Conservation (phyloP, 345 rosid species). For the Gossypium turneri region DNA sequence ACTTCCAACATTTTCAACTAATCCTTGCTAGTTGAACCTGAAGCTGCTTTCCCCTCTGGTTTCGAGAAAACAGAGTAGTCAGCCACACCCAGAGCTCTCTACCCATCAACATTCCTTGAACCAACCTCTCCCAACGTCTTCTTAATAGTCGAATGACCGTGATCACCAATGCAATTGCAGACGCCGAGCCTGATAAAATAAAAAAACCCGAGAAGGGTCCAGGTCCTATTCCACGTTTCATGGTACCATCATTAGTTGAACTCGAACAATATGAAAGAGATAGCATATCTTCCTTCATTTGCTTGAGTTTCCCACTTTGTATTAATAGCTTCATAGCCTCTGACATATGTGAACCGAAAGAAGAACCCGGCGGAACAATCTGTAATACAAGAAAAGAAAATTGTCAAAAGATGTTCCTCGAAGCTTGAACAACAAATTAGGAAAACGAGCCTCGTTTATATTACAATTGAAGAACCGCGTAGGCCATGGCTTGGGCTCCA, state of each 20-base stretch:
- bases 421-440: background rate
- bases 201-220: constrained; percentile 16
- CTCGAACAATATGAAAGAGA: background rate
- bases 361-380: constrained; percentile 18
- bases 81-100: constrained; percentile 18
- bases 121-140: constrained; percentile 4
- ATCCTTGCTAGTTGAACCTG: background rate
- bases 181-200: constrained; percentile 8
- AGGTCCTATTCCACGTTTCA: constrained; percentile 9
- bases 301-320: constrained; percentile 3
- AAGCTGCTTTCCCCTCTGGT: background rate
- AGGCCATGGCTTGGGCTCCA: background rate
- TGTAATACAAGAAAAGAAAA: background rate
- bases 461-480: constrained; percentile 17
- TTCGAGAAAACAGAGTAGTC: background rate
- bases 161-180: constrained; percentile 7
- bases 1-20: background rate
- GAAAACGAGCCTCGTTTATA: background rate
- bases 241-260: background rate
- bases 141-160: background rate
- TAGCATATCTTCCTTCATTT: constrained; percentile 6
- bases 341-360: constrained; percentile 8
- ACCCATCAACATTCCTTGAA: background rate
- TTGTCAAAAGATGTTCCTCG: too few species aligned
- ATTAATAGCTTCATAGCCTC: constrained; percentile 4